Base-by-base conservation (phyloP, 2,329 filamentous ascomycete genomes). In the Albifimbria verrucaria region DNA sequence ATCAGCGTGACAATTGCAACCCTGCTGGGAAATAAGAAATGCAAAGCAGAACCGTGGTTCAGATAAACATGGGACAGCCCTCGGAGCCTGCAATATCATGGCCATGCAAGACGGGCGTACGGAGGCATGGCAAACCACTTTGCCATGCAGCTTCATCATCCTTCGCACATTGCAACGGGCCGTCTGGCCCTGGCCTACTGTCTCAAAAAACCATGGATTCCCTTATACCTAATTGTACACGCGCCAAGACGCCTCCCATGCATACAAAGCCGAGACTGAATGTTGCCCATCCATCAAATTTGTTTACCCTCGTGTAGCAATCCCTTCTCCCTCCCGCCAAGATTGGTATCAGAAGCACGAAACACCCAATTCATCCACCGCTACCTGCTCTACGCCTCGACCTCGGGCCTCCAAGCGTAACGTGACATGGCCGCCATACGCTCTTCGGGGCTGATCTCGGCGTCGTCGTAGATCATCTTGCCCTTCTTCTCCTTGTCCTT, bases 401-500 rank as follows among this genome's bases (percentile, higher is more conserved):
- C 59, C 41, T 62, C 59, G 6, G 67, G 61, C 28, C 57, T 59
- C 52, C 83, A 88, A 62, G 86, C 85, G 75, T 95, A 96, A 71
- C 85, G 86, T 56, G 88, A 78, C 74, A 94, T 75, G 66, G 77
- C 74, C 24, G 90, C 88, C 89, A 96, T 92, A 73, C 87, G 90
- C 79, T 96, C 92, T 75, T 97, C 92, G 2, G 91, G 89, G 64
- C 89, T 94, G 64, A 86, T 76, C 54, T 88, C 86, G 49, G 88
- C 85, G 66, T 95, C 90, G 57, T 86, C 86, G 74, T 94, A 96
- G 25, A 96, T 78, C 81, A 96, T 86, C 68, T 83, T 81, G 52
- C 78, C 77, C 65, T 85, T 87, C 66, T 85, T 82, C 60, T 84
- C 81, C 70, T 86, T 88, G 55, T 84, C 79, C 69, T 88, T 88